Evolutionary conservation across 2,329 filamentous ascomycete species (phyloP), one percentile per base, ranked within the genome.

Genomic region (Ustilaginoidea virens): DNA sequence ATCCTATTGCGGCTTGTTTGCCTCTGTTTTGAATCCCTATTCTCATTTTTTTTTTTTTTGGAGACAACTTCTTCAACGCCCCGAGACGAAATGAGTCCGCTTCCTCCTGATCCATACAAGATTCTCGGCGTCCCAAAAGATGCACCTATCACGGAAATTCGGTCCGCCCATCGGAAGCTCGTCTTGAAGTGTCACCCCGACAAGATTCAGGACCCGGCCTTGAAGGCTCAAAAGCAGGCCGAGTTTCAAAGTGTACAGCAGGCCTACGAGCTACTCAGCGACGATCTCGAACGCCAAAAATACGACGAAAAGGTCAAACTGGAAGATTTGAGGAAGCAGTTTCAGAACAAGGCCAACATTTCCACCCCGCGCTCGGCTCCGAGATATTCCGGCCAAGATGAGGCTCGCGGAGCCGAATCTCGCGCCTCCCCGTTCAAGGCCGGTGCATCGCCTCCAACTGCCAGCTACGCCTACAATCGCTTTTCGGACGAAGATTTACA

Each of bases 191-290:
- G 79, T 48, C 86, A 94, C 43, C 86, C 86, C 19, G 86, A 94
- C 62, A 92, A 93, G 58, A 72, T 92, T 37, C 76, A 83, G 40
- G 71, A 92, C 44, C 73, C 77, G 30, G 61, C 71, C 11, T 61
- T 80, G 44, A 92, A 90, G 55, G 71, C 73, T 34, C 60, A 72
- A 42, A 92, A 86, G 52, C 74, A 80, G 42, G 76, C 83, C 42
- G 77, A 92, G 53, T 98, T 96, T 46, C 85, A 94, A 54, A 75
- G 74, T 49, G 81, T 96, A 19, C 86, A 94, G 52, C 73, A 86
- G 43, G 86, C 90, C 28, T 98, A 93, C 55, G 90, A 96, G 54
- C 63, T 90, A 17, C 69, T 98, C 35, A 80, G 73, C 45, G 77
- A 94, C 47, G 79, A 87, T 17, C 63, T 59, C 5, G 72, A 76